Evolutionary conservation across 2,329 filamentous ascomycete genomes (phyloP).

Genomic region (Periglandula ipomoeae): DNA sequence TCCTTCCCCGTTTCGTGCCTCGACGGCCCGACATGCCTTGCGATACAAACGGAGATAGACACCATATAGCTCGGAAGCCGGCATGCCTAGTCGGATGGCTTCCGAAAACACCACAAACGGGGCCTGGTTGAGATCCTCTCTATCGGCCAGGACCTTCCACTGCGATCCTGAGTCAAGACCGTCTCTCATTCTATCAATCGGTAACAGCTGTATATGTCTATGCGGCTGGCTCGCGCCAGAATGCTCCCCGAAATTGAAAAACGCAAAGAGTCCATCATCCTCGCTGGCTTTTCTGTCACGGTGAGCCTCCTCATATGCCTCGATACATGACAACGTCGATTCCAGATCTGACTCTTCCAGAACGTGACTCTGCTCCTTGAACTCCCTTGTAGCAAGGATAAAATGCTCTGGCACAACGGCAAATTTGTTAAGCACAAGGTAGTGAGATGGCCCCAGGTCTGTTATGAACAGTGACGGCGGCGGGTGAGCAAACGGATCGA

Average conservation of each 20-base stretch:
- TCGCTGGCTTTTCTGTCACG: not conserved
- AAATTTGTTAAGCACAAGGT: slow-evolving; percentile 67
- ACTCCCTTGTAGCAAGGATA: slow-evolving; percentile 57
- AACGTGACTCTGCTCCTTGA: slow-evolving; percentile 55
- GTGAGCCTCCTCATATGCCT: slow-evolving; percentile 36
- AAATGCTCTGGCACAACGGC: slow-evolving; percentile 63
- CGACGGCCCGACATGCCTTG: slow-evolving; percentile 31
- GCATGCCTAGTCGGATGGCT: slow-evolving; percentile 24
- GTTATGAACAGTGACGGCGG: slow-evolving; percentile 42
- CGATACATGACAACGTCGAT: slow-evolving; percentile 52
- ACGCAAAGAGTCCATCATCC: slow-evolving; percentile 44
- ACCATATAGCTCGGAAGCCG: slow-evolving; percentile 26
- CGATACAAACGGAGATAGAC: slow-evolving; percentile 40
- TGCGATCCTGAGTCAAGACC: slow-evolving; percentile 28
- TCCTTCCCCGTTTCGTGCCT: slow-evolving; percentile 5
- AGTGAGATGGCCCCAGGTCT: slow-evolving; percentile 43
- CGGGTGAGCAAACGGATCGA: slow-evolving; percentile 59
- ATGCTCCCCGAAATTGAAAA: slow-evolving; percentile 61
- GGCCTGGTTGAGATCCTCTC: slow-evolving; percentile 19
- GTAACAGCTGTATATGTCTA: slow-evolving; percentile 62
- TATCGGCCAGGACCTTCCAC: slow-evolving; percentile 43
- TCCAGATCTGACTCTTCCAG: slow-evolving; percentile 52
- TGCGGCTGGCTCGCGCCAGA: slow-evolving; percentile 66
- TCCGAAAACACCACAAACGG: slow-evolving; percentile 39
- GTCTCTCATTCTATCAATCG: slow-evolving; percentile 52